Evolutionary conservation across 2,329 filamentous ascomycete genomes (phyloP).

Genomic region (Venturia carpophila): DNA sequence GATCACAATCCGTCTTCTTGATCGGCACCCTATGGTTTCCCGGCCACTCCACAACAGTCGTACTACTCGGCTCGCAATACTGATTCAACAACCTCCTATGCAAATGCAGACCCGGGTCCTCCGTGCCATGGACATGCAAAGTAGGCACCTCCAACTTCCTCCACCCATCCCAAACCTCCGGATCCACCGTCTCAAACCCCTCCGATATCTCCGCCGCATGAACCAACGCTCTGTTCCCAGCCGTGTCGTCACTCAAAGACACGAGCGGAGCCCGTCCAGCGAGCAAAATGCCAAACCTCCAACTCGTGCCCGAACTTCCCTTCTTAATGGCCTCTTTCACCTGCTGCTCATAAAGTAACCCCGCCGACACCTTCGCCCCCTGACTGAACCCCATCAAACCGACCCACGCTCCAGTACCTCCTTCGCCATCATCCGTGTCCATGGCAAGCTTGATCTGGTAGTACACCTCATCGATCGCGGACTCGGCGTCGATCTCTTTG

Average conservation of each 20-base stretch:
- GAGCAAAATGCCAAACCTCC: conserved; percentile 54
- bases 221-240: conserved; percentile 33
- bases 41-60: conserved; percentile 62
- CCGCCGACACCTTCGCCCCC: conserved; percentile 41
- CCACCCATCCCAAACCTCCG: conserved; percentile 30
- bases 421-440: conserved; percentile 36
- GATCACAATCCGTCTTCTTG: conserved; percentile 56
- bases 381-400: conserved; percentile 45
- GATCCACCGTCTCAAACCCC: conserved; percentile 30
- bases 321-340: conserved; percentile 29
- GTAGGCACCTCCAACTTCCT: conserved; percentile 49
- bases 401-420: conserved; percentile 40
- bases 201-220: conserved; percentile 37
- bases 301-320: conserved; percentile 30
- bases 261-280: conserved; percentile 55
- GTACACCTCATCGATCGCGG: conserved; percentile 39
- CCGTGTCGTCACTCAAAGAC: conserved; percentile 38
- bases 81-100: conserved; percentile 50
- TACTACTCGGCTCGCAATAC: conserved; percentile 51
- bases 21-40: conserved; percentile 64
- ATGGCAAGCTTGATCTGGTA: conserved; percentile 40
- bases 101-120: conserved; percentile 51
- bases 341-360: conserved; percentile 52
- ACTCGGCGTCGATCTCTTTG: conserved; percentile 44
- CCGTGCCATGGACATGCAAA: conserved; percentile 59